Conservation (phyloP, 108 stramenopile genomes). For the Aurantiochytrium sp. region DNA sequence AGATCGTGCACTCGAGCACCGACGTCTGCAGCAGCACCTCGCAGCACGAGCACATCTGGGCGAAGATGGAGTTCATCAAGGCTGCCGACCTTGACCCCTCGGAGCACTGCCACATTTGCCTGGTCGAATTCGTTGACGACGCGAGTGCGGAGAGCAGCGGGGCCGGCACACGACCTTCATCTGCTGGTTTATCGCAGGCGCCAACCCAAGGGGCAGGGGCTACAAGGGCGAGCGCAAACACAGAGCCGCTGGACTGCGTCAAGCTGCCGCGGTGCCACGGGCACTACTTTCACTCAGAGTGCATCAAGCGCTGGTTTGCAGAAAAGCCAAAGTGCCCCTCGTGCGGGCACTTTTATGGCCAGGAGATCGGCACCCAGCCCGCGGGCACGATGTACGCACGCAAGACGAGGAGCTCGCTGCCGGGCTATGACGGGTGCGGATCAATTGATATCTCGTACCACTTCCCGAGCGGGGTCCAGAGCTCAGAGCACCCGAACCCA, state of each 20-base stretch:
- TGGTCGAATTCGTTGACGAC: neutral
- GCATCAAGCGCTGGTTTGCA: conserved; percentile 10
- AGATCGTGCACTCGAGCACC: neutral
- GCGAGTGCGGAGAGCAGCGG: no score
- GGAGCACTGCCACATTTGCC: neutral
- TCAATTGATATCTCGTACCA: neutral
- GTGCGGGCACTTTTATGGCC: neutral
- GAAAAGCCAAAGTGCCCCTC: conserved; percentile 1
- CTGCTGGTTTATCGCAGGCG: no score
- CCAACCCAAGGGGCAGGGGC: no score
- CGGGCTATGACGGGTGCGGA: neutral
- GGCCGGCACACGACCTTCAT: no score
- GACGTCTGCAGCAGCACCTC: neutral
- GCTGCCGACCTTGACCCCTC: neutral
- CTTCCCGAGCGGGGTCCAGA: neutral
- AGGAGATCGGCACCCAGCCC: neutral
- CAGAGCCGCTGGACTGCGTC: neutral
- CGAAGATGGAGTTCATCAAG: neutral
- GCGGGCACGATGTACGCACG: neutral
- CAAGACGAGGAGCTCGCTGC: neutral
- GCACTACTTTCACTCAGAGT: conserved; percentile 9
- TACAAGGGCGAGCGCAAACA: no score
- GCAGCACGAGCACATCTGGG: neutral
- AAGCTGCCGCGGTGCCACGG: neutral
- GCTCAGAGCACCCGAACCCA: neutral